Conservation (phyloP, 768 basidiomycete species). For the Mycena venus region DNA sequence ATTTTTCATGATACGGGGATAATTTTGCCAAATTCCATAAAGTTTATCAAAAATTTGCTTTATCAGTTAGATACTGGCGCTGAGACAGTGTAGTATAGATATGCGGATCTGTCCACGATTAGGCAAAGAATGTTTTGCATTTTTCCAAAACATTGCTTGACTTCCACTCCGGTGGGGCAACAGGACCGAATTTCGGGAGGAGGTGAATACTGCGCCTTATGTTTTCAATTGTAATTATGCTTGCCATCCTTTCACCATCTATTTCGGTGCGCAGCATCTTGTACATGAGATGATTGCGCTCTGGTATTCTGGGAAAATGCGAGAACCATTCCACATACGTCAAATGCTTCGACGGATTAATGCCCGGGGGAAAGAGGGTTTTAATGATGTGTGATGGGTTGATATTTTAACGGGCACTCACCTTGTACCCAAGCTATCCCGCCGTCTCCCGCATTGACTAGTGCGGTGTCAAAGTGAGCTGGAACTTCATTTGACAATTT, state of each 20-base stretch:
- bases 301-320: background rate
- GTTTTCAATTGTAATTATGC: background rate
- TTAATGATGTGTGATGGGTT: too few relatives aligned
- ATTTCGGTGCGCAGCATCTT: background rate
- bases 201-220: background rate
- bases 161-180: background rate
- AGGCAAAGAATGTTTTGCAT: background rate
- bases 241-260: background rate
- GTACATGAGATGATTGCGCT: background rate
- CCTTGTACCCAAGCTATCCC: slow-evolving; percentile 16
- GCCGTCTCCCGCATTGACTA: slow-evolving; percentile 36
- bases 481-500: background rate
- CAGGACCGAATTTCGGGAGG: too few relatives aligned
- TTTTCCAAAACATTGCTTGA: background rate
- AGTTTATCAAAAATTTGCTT: too few relatives aligned
- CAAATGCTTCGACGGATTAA: background rate
- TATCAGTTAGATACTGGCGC: too few relatives aligned
- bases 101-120: background rate
- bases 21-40: too few relatives aligned
- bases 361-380: background rate
- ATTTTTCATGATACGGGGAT: too few relatives aligned
- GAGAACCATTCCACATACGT: background rate
- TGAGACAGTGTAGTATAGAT: background rate
- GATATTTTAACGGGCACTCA: background rate
- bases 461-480: slow-evolving; percentile 51